These are phyloP conservation scores for Thalassiosira ordinaria DNA, from an alignment of 352 stramenopile species.

Conservation along the genomic window DNA sequence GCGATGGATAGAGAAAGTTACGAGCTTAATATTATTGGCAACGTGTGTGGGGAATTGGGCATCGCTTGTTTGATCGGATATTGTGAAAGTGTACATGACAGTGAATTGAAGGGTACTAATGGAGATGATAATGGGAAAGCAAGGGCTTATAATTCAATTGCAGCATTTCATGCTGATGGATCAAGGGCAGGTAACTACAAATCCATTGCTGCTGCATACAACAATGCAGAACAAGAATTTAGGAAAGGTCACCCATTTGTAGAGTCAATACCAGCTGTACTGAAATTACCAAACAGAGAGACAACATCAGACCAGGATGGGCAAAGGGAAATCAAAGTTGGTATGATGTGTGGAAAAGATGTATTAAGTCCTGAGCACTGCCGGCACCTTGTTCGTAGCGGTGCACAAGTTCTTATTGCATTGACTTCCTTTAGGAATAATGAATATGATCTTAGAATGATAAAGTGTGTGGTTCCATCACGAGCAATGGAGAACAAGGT, in stretches of 20 bases:
- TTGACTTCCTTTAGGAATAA: conserved; percentile 11
- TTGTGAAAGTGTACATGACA: conserved; percentile 26
- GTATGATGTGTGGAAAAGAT: conserved; percentile 28
- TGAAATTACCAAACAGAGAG: conserved; percentile 19
- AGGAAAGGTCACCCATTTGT: conserved; percentile 17
- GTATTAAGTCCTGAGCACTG: conserved; percentile 9
- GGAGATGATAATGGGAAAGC: background rate
- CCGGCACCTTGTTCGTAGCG: conserved; percentile 15
- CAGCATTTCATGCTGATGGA: conserved; percentile 32
- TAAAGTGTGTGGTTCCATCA: conserved; percentile 4
- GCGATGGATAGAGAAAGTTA: conserved; percentile 32
- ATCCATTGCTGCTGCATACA: conserved; percentile 6
- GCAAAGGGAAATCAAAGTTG: conserved; percentile 26
- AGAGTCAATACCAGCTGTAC: conserved; percentile 12
- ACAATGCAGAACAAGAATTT: background rate
- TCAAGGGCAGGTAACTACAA: conserved; percentile 24
- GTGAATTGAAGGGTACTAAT: conserved; percentile 23
- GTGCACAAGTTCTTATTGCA: conserved; percentile 15
- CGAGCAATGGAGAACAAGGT: conserved; percentile 28
- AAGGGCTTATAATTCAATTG: conserved; percentile 20
- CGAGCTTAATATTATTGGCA: conserved; percentile 32
- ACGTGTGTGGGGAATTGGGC: conserved; percentile 26
- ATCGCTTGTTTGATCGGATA: conserved; percentile 32
- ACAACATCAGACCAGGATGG: background rate
- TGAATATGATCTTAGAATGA: conserved; percentile 5